Evolutionary conservation across 75 land plant genomes (phyloP), one percentile per base, ranked within the genome.

Genomic region (Pinus albicaulis): DNA sequence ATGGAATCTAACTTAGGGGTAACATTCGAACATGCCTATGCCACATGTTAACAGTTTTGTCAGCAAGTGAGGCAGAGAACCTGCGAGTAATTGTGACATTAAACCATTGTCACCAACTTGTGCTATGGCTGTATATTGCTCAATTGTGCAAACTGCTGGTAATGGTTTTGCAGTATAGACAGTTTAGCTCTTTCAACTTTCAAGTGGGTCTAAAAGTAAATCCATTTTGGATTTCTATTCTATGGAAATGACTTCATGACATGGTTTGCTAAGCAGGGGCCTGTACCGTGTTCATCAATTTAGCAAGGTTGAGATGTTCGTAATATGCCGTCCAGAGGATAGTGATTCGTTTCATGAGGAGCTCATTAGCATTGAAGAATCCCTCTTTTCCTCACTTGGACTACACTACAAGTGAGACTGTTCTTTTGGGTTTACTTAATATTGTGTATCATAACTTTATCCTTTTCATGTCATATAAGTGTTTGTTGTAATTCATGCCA

Each of bases 251-350:
- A 19, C 41, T 24, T 68, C 41, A 38, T 68, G 38, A 48, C 52
- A 44, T 68, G 71, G 71, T 20, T 38, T 68, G 2, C 28, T 76
- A 64, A n/a, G 62, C 99, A 96, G 99, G 86, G 99, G 99, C 65
- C 88, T 96, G 53, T 96, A 93, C 76, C 89, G 99, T 79, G 99
- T 96, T 20, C 99, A 96, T 79, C 99, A 96, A 75, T 96, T 96
- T 77, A 96, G 95, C 89, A 96, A 96, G 79, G 88, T 92, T 60
- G 99, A 96, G 80, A 92, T 96, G 95, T 96, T 96, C 81, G 85
- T 94, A 53, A 82, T 96, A 70, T 92, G 99, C 83, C 77, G 76
- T 74, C 95, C 95, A 74, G 95, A 96, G 72, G 98, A 96, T 2
- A 96, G 99, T 82, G 84, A 94, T 25, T 62, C 65, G 20, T 89